Conservation (phyloP, 2,329 filamentous ascomycete genomes). For the Xylaria hypoxylon region DNA sequence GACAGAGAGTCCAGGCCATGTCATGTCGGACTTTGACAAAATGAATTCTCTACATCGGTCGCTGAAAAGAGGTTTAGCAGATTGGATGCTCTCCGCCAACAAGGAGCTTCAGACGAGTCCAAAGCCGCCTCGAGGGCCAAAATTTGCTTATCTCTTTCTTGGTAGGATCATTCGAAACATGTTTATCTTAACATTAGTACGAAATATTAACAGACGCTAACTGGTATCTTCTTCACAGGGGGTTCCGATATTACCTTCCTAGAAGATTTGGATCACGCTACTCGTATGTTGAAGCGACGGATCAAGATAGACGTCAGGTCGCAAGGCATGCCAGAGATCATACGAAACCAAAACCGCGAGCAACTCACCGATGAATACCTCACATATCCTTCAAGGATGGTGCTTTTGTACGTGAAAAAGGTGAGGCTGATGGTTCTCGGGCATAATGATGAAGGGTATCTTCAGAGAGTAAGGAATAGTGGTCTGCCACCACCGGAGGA, state of each 20-base stretch:
- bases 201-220: neutral
- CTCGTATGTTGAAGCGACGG: slow-evolving; percentile 47
- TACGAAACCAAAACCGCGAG: slow-evolving; percentile 46
- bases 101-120: slow-evolving; percentile 13
- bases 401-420: slow-evolving; percentile 42
- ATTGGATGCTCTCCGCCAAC: slow-evolving; percentile 22
- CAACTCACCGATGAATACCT: slow-evolving; percentile 45
- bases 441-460: slow-evolving; percentile 14
- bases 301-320: slow-evolving; percentile 51
- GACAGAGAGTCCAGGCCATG: slow-evolving; percentile 16
- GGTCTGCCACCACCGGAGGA: neutral
- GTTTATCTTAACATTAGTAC: too few relatives aligned
- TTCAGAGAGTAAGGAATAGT: neutral
- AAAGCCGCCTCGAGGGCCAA: slow-evolving; percentile 9
- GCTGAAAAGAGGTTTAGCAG: slow-evolving; percentile 10
- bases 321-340: slow-evolving; percentile 46
- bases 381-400: slow-evolving; percentile 43
- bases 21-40: slow-evolving; percentile 8
- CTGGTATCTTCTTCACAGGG: slow-evolving; percentile 31
- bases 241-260: slow-evolving; percentile 41
- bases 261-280: slow-evolving; percentile 45
- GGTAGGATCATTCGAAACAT: slow-evolving; percentile 26
- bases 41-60: slow-evolving; percentile 11
- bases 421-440: slow-evolving; percentile 27
- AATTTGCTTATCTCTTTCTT: slow-evolving; percentile 30